A percentile compares a stretch with the other conserved stretches of the same genome.
Evolutionary conservation across 352 stramenopile genomes (phyloP).

Genomic region (Phytophthora palmivora): DNA sequence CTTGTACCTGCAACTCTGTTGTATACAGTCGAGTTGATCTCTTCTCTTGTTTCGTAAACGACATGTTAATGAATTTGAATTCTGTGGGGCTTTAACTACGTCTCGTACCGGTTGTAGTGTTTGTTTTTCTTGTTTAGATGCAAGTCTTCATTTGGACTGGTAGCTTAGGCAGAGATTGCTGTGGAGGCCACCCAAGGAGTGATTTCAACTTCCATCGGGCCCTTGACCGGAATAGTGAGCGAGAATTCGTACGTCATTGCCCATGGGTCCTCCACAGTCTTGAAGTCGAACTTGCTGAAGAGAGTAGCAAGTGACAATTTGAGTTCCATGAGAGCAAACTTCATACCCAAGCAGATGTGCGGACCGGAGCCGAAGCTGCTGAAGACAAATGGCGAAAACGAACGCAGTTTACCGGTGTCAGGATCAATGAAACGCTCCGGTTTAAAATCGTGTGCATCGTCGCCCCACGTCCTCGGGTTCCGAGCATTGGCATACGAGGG

Average conservation of each 20-base stretch:
- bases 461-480: constrained; percentile 7
- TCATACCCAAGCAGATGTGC: constrained; percentile 57
- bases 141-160: neutral
- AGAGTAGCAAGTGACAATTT: constrained; percentile 55
- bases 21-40: no score
- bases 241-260: constrained; percentile 51
- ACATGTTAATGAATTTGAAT: constrained; percentile 6
- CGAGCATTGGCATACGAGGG: constrained; percentile 4
- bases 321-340: constrained; percentile 57
- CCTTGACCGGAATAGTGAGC: constrained; percentile 29
- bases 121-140: no score
- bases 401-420: constrained; percentile 5
- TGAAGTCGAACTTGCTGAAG: constrained; percentile 50
- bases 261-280: constrained; percentile 42
- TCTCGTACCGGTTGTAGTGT: no score
- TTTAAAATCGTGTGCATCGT: constrained; percentile 1
- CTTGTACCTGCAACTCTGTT: no score
- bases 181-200: neutral
- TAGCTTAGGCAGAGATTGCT: neutral
- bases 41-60: no score
- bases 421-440: constrained; percentile 2
- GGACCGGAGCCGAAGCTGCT: constrained; percentile 50
- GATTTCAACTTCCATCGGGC: constrained; percentile 1
- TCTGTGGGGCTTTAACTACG: neutral
- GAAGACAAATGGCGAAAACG: constrained; percentile 8